phyloP scores from a whole-genome alignment of 305 asterid genomes.

The Solanum aculeatissimum region DNA sequence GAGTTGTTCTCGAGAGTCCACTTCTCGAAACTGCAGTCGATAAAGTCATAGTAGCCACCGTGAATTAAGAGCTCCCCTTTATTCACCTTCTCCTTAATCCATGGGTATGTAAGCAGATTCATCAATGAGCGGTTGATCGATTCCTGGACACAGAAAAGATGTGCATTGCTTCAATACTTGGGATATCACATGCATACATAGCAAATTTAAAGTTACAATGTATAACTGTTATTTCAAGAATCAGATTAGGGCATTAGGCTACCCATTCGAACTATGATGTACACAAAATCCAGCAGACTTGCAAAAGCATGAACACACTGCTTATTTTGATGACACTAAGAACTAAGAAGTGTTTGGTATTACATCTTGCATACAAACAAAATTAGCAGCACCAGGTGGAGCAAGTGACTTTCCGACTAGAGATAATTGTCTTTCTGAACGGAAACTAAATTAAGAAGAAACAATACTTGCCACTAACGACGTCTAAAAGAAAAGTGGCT shows the following conservation, averaged over 20 bases:
- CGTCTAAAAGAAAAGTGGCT: not conserved
- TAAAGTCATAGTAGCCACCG: slow-evolving; percentile 92
- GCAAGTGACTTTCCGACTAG: not conserved
- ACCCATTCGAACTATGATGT: not conserved
- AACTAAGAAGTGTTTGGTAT: not conserved
- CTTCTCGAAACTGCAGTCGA: slow-evolving; percentile 78
- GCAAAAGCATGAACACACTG: not conserved
- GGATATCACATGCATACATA: not conserved
- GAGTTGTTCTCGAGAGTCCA: slow-evolving; percentile 61
- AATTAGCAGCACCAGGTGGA: not conserved
- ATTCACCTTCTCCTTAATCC: slow-evolving; percentile 68
- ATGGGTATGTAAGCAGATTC: slow-evolving; percentile 73
- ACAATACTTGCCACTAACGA: not conserved
- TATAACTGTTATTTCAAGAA: not conserved
- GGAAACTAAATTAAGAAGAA: not conserved
- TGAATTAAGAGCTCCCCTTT: slow-evolving; percentile 56
- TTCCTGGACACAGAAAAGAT: slow-evolving; percentile 35
- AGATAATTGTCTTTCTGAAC: not conserved
- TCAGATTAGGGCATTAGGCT: not conserved
- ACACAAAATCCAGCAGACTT: not conserved
- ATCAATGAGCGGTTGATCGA: slow-evolving; percentile 66
- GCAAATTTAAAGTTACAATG: not conserved
- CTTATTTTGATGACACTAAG: not conserved
- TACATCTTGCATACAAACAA: not conserved
- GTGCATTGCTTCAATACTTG: not conserved